Conservation (phyloP, 2,329 filamentous ascomycete genomes). For the Aspergillus fijiensis region DNA sequence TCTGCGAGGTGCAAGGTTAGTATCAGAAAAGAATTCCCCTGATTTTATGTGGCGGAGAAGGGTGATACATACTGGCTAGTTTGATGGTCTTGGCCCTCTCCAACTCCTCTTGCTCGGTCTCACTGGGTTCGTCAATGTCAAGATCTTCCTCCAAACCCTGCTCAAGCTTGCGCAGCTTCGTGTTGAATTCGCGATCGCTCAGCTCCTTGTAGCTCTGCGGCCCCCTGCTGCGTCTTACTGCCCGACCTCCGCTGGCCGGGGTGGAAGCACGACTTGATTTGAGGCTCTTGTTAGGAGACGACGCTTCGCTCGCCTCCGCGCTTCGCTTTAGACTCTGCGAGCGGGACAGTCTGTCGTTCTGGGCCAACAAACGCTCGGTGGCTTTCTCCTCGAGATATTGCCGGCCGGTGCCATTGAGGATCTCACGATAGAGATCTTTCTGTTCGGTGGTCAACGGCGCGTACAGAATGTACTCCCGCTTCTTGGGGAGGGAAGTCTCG, state of each 20-base stretch:
- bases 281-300: constrained; percentile 65
- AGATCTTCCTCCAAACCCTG: constrained; percentile 59
- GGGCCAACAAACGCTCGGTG: constrained; percentile 47
- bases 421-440: constrained; percentile 84
- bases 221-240: constrained; percentile 53
- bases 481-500: constrained; percentile 86
- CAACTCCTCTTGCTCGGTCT: constrained; percentile 59
- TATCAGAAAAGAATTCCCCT: neutral
- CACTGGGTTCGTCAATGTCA: constrained; percentile 44
- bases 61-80: constrained; percentile 64
- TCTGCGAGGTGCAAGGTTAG: constrained; percentile 45
- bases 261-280: constrained; percentile 76
- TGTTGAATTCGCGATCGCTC: constrained; percentile 82
- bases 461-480: constrained; percentile 93
- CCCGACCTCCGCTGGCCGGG: constrained; percentile 56
- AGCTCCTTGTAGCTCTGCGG: constrained; percentile 65
- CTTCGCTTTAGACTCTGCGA: constrained; percentile 60
- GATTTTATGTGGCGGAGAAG: neutral
- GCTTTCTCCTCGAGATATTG: constrained; percentile 53
- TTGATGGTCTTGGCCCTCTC: constrained; percentile 68
- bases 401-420: constrained; percentile 71
- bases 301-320: constrained; percentile 41
- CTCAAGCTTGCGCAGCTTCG: constrained; percentile 54
- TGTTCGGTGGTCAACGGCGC: constrained; percentile 89
- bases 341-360: constrained; percentile 33